Evolutionary conservation across 306 rosid genomes (phyloP), one percentile per base, ranked within the genome.

Genomic region (Vicia faba): DNA sequence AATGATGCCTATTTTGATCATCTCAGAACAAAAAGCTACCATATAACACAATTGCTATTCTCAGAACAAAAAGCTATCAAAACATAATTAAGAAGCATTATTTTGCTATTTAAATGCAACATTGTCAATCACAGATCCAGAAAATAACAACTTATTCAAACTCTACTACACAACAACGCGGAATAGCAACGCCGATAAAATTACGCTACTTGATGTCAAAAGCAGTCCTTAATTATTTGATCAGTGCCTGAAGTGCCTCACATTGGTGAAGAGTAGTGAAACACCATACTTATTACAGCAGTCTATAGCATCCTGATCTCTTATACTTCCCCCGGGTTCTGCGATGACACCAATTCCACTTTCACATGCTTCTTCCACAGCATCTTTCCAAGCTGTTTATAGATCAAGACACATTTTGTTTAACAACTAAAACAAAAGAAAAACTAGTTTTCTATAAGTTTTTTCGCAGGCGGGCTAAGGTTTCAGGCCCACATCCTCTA

Each of bases 291-390:
- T 89, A 61, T 88, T 84, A 62, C 98, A 92, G 71, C 98, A 92
- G 39, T 87, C 96, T 31, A 92, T 20, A 35, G 98, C 98, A 75
- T 89, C 96, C 5, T 74, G 72, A 49, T 92, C 98, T 83, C 96
- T 81, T 50, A 87, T 86, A 70, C 98, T 86, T 9, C 96, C 96
- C 0, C 98, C 96, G 2, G 96, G 96, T 75, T 92, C 96, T 5
- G 95, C 96, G 54, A 92, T 92, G 23, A 83, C 70, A 53, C 87
- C 60, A 9, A 87, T 60, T 54, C 96, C 96, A 14, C 85, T 83
- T 64, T 86, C 76, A 74, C 98, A 92, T 69, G 96, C 96, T 86
- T 89, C 93, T 82, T 93, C 96, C 78, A 93, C 97, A 2, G 95
- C 97, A 74, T 89, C 98, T 14, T 93, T 88, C 97, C 98, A 89